Evolutionary conservation across 108 stramenopile genomes (phyloP).

Genomic region (Skeletonema marinoi): DNA sequence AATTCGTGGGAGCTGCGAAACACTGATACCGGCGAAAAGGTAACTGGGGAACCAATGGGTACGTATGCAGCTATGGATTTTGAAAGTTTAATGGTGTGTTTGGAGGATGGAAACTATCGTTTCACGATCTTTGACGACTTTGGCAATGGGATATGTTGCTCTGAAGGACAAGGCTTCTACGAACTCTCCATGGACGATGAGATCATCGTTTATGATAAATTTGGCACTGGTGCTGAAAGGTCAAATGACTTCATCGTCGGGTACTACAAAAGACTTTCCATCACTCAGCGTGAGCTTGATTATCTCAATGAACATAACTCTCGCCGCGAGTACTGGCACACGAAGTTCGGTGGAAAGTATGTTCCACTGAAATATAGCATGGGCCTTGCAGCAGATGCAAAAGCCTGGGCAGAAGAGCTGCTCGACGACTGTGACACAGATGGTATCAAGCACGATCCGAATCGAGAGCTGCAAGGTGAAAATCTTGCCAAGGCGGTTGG

Average conservation of each 20-base stretch:
- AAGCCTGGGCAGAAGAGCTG: conserved; percentile 31
- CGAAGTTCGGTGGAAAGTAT: conserved; percentile 6
- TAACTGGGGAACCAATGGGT: conserved; percentile 5
- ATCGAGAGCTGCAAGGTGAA: conserved; percentile 22
- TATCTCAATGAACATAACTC: conserved; percentile 44
- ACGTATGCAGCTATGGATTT: conserved; percentile 9
- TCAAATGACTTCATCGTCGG: conserved; percentile 36
- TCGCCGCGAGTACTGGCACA: conserved; percentile 25
- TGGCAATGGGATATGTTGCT: conserved; percentile 48
- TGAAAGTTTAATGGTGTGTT: conserved; percentile 25
- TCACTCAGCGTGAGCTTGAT: conserved; percentile 31
- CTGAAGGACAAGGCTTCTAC: conserved; percentile 32
- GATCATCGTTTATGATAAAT: conserved; percentile 35
- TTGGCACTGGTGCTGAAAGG: conserved; percentile 14
- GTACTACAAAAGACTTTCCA: conserved; percentile 17
- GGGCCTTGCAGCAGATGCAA: conserved; percentile 19
- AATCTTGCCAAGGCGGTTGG: conserved; percentile 36
- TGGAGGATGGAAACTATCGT: conserved; percentile 25
- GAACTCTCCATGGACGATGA: conserved; percentile 39
- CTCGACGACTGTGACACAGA: conserved; percentile 30
- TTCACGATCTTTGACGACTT: conserved; percentile 42
- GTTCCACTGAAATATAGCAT: conserved; percentile 32
- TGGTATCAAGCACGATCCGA: conserved; percentile 36
- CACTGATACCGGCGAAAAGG: conserved; percentile 9
- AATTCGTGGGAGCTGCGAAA: conserved; percentile 39